Evolutionary conservation across 208 protist genomes (phyloP), one percentile per base, ranked within the genome.

Genomic region (Porcisia deanei): DNA sequence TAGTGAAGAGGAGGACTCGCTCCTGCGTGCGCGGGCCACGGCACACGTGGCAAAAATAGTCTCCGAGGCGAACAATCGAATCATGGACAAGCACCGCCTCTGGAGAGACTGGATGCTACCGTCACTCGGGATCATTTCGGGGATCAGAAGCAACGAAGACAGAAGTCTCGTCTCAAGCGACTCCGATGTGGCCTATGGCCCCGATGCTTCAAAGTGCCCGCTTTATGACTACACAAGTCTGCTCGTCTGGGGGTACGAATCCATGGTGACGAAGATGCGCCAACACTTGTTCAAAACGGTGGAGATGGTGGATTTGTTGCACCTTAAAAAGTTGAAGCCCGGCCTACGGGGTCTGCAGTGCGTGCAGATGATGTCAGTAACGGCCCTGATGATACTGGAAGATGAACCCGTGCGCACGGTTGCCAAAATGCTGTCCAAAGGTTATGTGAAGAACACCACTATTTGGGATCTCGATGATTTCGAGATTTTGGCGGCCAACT

Each of bases 41-140:
- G 64, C 63, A 41, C 41, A 65, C 12, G 72, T 80, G 45, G 41
- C 34, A 2, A 37, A 71, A 22, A 41, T 84, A n/a, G 71, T 59
- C 22, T n/a, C 39, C 18, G 69, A 64, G 5, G 71, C 80, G n/a
- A 74, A 80, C 71, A 30, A 61, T 39, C 75, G 71, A 16, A 74
- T 80, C 49, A 74, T 80, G 75, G 80, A 75, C 12, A 84, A 84
- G 80, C 80, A 84, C 52, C 54, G 73, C 65, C 53, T 77, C 57
- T 55, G 79, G 10, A 68, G 57, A 43, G 25, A 45, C 39, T 84
- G 74, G 75, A 41, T 54, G 20, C 43, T 30, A 25, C 52, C 63
- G 12, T 80, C 80, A 10, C 80, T 84, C 41, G 80, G 80, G 22
- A 79, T 76, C 66, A 53, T 55, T 7, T 1, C 64, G 43, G 57